A percentile compares a stretch with the other conserved stretches of the same genome.
Conservation (phyloP, 2,329 filamentous ascomycete genomes). For the Neocucurbitaria cava region DNA sequence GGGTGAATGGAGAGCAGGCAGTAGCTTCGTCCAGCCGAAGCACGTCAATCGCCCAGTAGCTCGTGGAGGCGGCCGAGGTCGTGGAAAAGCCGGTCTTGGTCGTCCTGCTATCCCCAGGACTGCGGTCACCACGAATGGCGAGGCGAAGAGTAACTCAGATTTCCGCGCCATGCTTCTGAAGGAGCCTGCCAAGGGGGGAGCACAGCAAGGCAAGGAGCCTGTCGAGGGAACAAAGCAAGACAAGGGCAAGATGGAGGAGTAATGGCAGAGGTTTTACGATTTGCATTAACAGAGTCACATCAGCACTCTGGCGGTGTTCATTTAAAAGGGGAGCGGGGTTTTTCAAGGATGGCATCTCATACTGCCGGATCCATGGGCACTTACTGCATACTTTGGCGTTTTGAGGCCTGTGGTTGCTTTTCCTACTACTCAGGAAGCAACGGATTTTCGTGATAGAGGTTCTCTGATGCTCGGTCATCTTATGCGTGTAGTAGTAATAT, state of each 20-base stretch:
- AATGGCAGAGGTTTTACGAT: conserved; percentile 25
- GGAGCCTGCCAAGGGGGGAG: conserved; percentile 29
- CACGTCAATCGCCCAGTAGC: conserved; percentile 36
- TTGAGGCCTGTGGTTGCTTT: background rate
- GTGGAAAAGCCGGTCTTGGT: conserved; percentile 37
- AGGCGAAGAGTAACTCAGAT: conserved; percentile 63
- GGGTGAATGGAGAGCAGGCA: conserved; percentile 49
- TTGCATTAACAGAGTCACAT: conserved; percentile 17
- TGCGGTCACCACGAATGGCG: conserved; percentile 19
- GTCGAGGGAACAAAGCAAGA: conserved; percentile 11
- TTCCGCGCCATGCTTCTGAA: conserved; percentile 63
- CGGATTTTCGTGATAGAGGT: background rate
- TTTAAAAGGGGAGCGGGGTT: background rate
- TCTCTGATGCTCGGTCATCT: background rate
- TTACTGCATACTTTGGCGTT: conserved; percentile 10
- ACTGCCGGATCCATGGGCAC: background rate
- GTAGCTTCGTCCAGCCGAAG: conserved; percentile 37
- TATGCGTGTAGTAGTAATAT: conserved; percentile 3
- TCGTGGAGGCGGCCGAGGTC: conserved; percentile 34
- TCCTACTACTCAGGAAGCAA: background rate
- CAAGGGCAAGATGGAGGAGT: conserved; percentile 34
- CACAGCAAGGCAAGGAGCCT: conserved; percentile 35
- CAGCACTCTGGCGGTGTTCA: conserved; percentile 19
- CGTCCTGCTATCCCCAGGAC: conserved; percentile 33
- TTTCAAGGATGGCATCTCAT: conserved; percentile 13